Conservation (phyloP, 129 eudicot genomes). For the Daucus carota region DH1_v3.0 NC_030387.2:30627001-30627500, state of each 20-base stretch:
- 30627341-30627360: neutral
- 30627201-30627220: neutral
- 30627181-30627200: neutral
- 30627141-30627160: neutral
- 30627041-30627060: neutral
- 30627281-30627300: neutral
- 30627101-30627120: slow-evolving; percentile 1
- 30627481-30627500: neutral
- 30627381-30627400: neutral
- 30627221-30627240: neutral
- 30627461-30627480: neutral
- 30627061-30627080: neutral
- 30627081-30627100: neutral
- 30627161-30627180: neutral
- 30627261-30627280: neutral
- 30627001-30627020: neutral
- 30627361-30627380: neutral
- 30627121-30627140: neutral
- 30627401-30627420: slow-evolving; percentile 1
- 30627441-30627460: neutral
- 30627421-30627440: neutral
- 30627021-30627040: neutral
- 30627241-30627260: neutral
- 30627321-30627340: neutral
- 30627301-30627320: neutral